Percentiles rank a stretch among this genome's conserved stretches.
phyloP scores from a whole-genome alignment of 768 basidiomycete genomes.

The Boletellus ananas region DNA sequence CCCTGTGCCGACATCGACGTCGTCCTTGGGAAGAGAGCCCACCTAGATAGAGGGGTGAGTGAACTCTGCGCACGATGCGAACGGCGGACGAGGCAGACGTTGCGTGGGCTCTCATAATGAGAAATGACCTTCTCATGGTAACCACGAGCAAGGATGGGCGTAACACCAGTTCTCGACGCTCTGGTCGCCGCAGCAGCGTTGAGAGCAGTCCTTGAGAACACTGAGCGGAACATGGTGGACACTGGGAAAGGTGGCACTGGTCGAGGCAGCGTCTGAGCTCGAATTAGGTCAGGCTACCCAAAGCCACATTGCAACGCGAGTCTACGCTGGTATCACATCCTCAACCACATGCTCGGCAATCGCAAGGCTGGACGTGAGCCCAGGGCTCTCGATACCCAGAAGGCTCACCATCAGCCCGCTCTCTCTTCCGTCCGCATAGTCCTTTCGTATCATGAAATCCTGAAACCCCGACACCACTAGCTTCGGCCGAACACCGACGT shows the following conservation, averaged over 20 bases:
- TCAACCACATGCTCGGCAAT: conserved; percentile 81
- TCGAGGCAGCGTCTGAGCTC: conserved; percentile 21
- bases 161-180: conserved; percentile 36
- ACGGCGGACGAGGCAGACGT: conserved; percentile 57
- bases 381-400: conserved; percentile 90
- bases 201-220: conserved; percentile 49
- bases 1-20: conserved; percentile 91
- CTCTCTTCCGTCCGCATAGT: conserved; percentile 47
- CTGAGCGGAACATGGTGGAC: conserved; percentile 68
- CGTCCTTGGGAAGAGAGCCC: conserved; percentile 90
- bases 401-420: conserved; percentile 65
- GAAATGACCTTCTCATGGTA: conserved; percentile 98
- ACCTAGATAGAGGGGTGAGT: conserved; percentile 55
- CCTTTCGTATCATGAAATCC: conserved; percentile 74
- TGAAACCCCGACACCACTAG: conserved; percentile 79
- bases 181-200: conserved; percentile 42
- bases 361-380: conserved; percentile 81
- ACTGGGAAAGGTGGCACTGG: conserved; percentile 19
- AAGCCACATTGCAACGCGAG: neutral
- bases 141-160: conserved; percentile 57
- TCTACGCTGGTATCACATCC: conserved; percentile 34
- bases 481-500: conserved; percentile 85
- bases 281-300: conserved; percentile 5
- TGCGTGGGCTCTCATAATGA: conserved; percentile 96
- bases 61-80: conserved; percentile 49